Conservation (phyloP, 75 land plant species). For the Larix kaempferi region DNA sequence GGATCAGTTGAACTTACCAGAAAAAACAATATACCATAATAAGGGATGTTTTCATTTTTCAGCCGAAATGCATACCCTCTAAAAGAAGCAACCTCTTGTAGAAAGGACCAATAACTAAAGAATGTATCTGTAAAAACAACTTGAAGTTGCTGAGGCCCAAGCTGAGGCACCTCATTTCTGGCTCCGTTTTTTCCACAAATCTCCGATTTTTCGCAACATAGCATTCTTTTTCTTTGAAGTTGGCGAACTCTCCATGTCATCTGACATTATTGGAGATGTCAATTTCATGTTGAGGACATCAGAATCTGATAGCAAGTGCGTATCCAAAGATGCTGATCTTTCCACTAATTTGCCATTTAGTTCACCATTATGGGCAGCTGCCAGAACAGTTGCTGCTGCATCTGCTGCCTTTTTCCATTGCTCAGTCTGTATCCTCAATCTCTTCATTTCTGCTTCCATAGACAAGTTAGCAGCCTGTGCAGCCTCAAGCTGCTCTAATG, state of each 20-base stretch:
- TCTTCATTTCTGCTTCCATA: slow-evolving; percentile 55
- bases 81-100: slow-evolving; percentile 6
- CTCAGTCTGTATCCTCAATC: slow-evolving; percentile 55
- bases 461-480: slow-evolving; percentile 30
- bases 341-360: slow-evolving; percentile 26
- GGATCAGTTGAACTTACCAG: neutral
- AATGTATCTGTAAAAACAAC: neutral
- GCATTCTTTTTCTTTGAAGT: slow-evolving; percentile 36
- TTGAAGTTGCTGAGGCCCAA: neutral
- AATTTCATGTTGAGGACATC: slow-evolving; percentile 23
- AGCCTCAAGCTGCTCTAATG: slow-evolving; percentile 23
- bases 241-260: slow-evolving; percentile 44
- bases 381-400: slow-evolving; percentile 54
- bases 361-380: slow-evolving; percentile 30
- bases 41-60: slow-evolving; percentile 4
- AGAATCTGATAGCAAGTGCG: slow-evolving; percentile 20
- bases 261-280: slow-evolving; percentile 38
- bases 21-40: neutral
- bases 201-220: slow-evolving; percentile 49
- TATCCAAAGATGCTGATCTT: slow-evolving; percentile 51
- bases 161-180: slow-evolving; percentile 29
- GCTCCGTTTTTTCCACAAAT: slow-evolving; percentile 60
- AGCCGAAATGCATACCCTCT: neutral
- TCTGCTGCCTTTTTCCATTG: slow-evolving; percentile 75
- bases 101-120: neutral